Percentiles rank a stretch among this genome's conserved stretches.
phyloP scores from a whole-genome alignment of 2,329 filamentous ascomycete species.

The Pseudogymnoascus sp. region DNA sequence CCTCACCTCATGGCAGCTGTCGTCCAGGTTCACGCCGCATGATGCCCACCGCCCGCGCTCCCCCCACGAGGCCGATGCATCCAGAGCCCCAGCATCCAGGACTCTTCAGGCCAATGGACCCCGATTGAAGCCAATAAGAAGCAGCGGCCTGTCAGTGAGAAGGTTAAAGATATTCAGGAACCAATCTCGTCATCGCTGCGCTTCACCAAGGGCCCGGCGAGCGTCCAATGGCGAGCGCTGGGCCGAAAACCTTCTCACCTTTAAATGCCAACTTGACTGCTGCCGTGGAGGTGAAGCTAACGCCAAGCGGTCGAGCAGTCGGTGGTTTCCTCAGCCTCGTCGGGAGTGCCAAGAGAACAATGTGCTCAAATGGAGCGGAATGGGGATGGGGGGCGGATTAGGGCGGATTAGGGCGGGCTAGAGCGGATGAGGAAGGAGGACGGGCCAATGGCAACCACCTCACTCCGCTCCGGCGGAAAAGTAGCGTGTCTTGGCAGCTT shows the following conservation, averaged over 20 bases:
- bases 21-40: background rate
- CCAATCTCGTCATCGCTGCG: background rate
- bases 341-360: background rate
- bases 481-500: background rate
- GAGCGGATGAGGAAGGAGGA: background rate
- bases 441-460: background rate
- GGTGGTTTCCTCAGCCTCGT: background rate
- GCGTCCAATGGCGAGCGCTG: background rate
- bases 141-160: background rate
- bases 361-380: background rate
- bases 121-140: background rate
- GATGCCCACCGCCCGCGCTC: too few relatives aligned
- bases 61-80: background rate
- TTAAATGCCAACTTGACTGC: too few relatives aligned
- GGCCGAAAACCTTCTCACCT: background rate
- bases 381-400: background rate
- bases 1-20: background rate
- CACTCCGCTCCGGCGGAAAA: background rate
- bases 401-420: too few relatives aligned
- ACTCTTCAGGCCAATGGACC: background rate
- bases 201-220: background rate
- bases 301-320: background rate
- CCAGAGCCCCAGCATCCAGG: background rate
- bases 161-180: slow-evolving; percentile 2
- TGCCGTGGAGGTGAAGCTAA: background rate